Conservation (phyloP, 805 yeast genomes). For the Citeromyces matritensis region DNA sequence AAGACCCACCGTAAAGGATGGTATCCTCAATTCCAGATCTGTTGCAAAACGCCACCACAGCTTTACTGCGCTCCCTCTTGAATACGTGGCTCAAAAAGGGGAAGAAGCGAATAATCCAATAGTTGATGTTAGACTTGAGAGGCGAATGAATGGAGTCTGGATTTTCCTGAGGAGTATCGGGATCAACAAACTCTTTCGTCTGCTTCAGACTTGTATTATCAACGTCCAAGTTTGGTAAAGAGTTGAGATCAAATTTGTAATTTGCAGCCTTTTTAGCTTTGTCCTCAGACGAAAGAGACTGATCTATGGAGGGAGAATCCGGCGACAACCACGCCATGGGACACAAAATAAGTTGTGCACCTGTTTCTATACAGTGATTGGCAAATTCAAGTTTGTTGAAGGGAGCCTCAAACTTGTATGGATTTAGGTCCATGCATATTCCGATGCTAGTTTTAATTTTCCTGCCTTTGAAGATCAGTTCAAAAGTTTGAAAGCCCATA, state of each 20-base stretch:
- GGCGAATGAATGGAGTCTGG: too few species aligned
- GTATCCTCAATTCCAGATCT: conserved; percentile 67
- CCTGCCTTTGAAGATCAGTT: conserved; percentile 17
- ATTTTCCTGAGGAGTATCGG: conserved; percentile 1
- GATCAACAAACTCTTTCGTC: background rate
- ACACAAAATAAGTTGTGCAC: conserved; percentile 42
- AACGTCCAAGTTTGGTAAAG: background rate
- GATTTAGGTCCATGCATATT: conserved; percentile 90
- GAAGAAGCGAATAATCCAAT: conserved; percentile 61
- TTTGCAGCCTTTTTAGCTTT: conserved; percentile 1
- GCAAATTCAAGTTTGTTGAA: conserved; percentile 66
- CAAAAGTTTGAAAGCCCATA: conserved; percentile 36
- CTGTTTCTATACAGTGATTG: conserved; percentile 25
- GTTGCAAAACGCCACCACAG: conserved; percentile 42
- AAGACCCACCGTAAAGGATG: conserved; percentile 54
- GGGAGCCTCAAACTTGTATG: conserved; percentile 72
- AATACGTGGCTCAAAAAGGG: conserved; percentile 35
- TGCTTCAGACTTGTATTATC: background rate
- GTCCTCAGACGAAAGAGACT: conserved; percentile 8
- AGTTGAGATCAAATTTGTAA: background rate
- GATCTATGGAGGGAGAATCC: conserved; percentile 21
- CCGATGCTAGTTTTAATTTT: conserved; percentile 45
- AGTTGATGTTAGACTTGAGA: conserved; percentile 37
- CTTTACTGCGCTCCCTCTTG: conserved; percentile 6
- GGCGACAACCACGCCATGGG: conserved; percentile 82